Conservation (phyloP, 1,284 basidiomycete genomes). For the Trichosporon faecale region DNA sequence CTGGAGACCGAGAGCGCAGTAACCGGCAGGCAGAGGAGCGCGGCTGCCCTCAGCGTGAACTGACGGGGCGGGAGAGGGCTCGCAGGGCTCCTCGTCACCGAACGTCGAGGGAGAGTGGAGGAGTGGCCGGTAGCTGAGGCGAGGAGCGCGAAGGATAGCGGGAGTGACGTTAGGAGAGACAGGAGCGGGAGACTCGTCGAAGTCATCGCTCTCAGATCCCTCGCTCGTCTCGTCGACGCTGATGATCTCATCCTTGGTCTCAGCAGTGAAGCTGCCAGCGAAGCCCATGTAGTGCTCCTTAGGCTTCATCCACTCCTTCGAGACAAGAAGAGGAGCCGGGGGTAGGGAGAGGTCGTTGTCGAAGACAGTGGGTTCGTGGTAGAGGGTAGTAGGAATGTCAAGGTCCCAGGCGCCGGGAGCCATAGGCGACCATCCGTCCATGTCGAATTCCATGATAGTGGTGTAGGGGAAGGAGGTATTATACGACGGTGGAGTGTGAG, state of each 20-base stretch:
- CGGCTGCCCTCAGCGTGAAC: slow-evolving; percentile 16
- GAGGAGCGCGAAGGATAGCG: neutral
- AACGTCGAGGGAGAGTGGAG: neutral
- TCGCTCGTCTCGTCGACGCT: slow-evolving; percentile 5
- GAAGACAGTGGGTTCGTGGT: neutral
- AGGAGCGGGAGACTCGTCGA: neutral
- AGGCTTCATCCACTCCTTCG: slow-evolving; percentile 10
- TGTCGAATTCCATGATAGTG: neutral
- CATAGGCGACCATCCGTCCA: slow-evolving; percentile 15
- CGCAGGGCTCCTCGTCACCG: neutral
- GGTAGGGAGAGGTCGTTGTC: slow-evolving; percentile 7
- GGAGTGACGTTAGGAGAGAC: slow-evolving; percentile 7
- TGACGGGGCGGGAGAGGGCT: neutral
- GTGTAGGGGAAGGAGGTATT: neutral
- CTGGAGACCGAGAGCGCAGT: slow-evolving; percentile 24
- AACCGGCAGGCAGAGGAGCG: slow-evolving; percentile 7
- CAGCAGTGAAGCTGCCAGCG: neutral
- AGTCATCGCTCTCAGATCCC: neutral
- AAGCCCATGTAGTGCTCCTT: slow-evolving; percentile 1
- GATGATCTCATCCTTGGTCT: neutral
- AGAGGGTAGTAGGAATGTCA: slow-evolving; percentile 6
- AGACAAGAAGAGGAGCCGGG: slow-evolving; percentile 8
- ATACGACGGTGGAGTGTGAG: neutral
- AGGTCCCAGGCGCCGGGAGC: slow-evolving; percentile 21
- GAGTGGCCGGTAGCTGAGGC: slow-evolving; percentile 1